phyloP scores from a whole-genome alignment of 345 rosid genomes.

The Linum tenue region DNA sequence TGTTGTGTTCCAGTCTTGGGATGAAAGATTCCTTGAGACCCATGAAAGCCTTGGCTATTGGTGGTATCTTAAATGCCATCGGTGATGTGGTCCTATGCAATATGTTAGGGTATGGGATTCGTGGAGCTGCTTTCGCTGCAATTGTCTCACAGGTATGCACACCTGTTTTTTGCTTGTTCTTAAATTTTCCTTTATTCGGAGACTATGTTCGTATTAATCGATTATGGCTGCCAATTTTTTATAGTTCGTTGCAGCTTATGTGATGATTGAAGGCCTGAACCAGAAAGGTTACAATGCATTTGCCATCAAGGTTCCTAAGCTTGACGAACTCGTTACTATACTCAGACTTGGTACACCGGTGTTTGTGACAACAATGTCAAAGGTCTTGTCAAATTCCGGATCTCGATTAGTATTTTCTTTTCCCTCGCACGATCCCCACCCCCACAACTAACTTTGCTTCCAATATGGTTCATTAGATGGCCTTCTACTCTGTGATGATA shows the following conservation, averaged over 20 bases:
- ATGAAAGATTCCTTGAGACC: slow-evolving; percentile 99
- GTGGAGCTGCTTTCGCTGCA: slow-evolving; percentile 97
- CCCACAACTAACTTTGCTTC: too few relatives aligned
- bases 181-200: not conserved
- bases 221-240: not conserved
- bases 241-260: slow-evolving; percentile 68
- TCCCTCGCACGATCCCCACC: too few relatives aligned
- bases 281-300: slow-evolving; percentile 61
- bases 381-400: slow-evolving; percentile 26
- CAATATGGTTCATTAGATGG: slow-evolving; percentile 33
- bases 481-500: slow-evolving; percentile 64
- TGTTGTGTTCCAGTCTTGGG: slow-evolving; percentile 56
- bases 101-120: slow-evolving; percentile 69
- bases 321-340: slow-evolving; percentile 43
- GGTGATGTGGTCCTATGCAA: slow-evolving; percentile 75
- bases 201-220: too few relatives aligned
- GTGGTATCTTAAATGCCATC: slow-evolving; percentile 60
- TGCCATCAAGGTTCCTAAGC: slow-evolving; percentile 52
- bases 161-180: not conserved
- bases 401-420: too few relatives aligned
- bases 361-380: slow-evolving; percentile 61
- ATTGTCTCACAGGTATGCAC: slow-evolving; percentile 77
- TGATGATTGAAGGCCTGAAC: slow-evolving; percentile 72
- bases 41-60: slow-evolving; percentile 68
- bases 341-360: slow-evolving; percentile 72